Base-by-base conservation (phyloP, 768 basidiomycete species). In the Naganishia vishniacii region DNA sequence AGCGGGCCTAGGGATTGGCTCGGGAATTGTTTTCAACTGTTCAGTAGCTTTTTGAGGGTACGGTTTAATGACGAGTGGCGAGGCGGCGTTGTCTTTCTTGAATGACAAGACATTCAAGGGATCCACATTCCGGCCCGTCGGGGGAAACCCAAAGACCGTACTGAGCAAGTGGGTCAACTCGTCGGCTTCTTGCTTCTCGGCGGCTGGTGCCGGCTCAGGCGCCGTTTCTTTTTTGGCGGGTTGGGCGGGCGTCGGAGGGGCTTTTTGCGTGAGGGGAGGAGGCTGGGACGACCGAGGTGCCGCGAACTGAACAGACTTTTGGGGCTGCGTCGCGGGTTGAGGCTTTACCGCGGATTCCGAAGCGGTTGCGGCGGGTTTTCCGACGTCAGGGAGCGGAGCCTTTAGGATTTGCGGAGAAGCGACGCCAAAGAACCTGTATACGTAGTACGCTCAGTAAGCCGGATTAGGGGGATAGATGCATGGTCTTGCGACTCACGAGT, bases 121-220 rank as follows among this genome's bases (percentile, higher is more conserved):
- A n/a, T 40, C 53, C 6, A 25, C 32, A n/a, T 20, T 26, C 23
- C 34, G 53, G 23, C 23, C 34, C 23, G 4, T 23, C 18, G 40
- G 13, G 9, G 53, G 53, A n/a, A 56, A 12, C 13, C 53, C 53
- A 23, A 56, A 56, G 34, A 56, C 53, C 13, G 53, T 12, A 13
- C 53, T 56, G 34, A 56, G n/a, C 37, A 56, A 41, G 37, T 56
- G 15, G 32, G 53, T 40, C 53, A 56, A 26, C 32, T 56, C 53
- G 23, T 56, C 37, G 3, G 34, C 32, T 23, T 56, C 20, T 6
- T 2, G 53, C 18, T n/a, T 2, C 26, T 40, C 34, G 15, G 53
- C 16, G 23, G 3, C 34, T 9, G 37, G 37, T 5, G 37, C 37
- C n/a, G 53, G 37, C 1, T 31, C 2, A 18, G 34, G 2, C 15